Evolutionary conservation across 192 early-diverging fungal species (phyloP), one percentile per base, ranked within the genome.

Genomic region (Coemansia sp.): DNA sequence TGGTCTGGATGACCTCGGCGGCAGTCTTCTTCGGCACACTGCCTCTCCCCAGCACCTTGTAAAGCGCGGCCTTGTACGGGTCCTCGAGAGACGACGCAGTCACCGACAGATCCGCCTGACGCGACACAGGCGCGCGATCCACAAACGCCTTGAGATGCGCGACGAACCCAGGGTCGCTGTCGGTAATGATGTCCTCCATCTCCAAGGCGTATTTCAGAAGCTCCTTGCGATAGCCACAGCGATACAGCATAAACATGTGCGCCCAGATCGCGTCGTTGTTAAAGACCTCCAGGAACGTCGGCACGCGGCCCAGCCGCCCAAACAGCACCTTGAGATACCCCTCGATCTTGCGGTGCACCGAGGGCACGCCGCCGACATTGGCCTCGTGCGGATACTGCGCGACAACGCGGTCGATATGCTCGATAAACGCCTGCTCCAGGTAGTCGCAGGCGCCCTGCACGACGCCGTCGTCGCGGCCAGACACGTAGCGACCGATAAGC

Each of bases 31-130:
- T 87, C 29, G 75, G 82, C 62, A 95, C 68, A 32, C 94, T 95
- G 62, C 92, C 93, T 20, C 95, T 85, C 1, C 96, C 96, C 32
- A 99, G 62, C 20, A 95, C 87, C 66, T 93, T 94, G 76, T 90
- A 93, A 19, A 99, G 65, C 14, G 91, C 88, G 2, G 88, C 71
- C 77, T 98, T 97, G 84, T 93, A 99, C n/a, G 91, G 90, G 63
- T 99, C 97, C 6, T 83, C 84, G 10, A 81, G 63, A 18, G 73
- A 68, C 39, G 66, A 27, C 6, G 85, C 64, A 72, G 64, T 27
- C 87, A 61, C 52, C 68, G 75, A 29, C 24, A 73, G 5, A 6
- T 71, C 71, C 6, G 83, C n/a, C 35, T 83, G 66, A 22, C 74
- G 71, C 23, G 58, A 68, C 48, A 59, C 69, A 35, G 78, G 77